Percentiles rank a stretch among this genome's conserved stretches.
Conservation (phyloP, 495 filamentous ascomycete species). For the Lepraria neglecta region DNA sequence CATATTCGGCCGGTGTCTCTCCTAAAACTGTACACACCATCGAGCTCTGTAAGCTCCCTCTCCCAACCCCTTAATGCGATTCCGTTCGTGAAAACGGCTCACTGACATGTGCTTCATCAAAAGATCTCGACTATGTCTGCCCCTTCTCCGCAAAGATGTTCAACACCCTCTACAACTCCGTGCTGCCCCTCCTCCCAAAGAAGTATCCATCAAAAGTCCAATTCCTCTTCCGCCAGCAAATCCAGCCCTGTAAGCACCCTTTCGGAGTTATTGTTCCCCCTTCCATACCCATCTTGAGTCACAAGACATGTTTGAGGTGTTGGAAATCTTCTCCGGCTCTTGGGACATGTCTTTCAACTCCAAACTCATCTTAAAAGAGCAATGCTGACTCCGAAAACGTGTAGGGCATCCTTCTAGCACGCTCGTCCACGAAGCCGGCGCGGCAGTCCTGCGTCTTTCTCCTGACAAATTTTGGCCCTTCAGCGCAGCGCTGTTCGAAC, state of each 20-base stretch:
- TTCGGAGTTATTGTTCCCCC: too few relatives aligned
- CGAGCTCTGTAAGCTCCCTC: slow-evolving; percentile 52
- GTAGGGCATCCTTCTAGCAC: slow-evolving; percentile 80
- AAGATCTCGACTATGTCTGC: slow-evolving; percentile 78
- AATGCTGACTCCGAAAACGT: too few relatives aligned
- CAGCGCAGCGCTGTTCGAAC: slow-evolving; percentile 61
- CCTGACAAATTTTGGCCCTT: slow-evolving; percentile 73
- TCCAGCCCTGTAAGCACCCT: slow-evolving; percentile 59
- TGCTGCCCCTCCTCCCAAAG: slow-evolving; percentile 49
- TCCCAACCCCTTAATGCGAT: not conserved
- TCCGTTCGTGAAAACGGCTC: slow-evolving; percentile 5
- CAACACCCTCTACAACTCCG: slow-evolving; percentile 56
- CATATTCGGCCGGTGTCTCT: slow-evolving; percentile 42
- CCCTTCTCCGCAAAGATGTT: slow-evolving; percentile 69
- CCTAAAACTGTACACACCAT: slow-evolving; percentile 59
- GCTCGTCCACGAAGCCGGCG: slow-evolving; percentile 77
- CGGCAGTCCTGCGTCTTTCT: slow-evolving; percentile 62
- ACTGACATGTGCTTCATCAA: slow-evolving; percentile 27
- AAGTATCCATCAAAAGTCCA: slow-evolving; percentile 57
- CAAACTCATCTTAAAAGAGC: too few relatives aligned
- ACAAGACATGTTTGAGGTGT: too few relatives aligned
- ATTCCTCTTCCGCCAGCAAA: slow-evolving; percentile 79
- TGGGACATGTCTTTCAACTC: too few relatives aligned
- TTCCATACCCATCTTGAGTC: too few relatives aligned
- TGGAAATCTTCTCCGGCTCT: too few relatives aligned